phyloP scores from a whole-genome alignment of 257 asterid genomes.

The Solanum virginianum region DNA sequence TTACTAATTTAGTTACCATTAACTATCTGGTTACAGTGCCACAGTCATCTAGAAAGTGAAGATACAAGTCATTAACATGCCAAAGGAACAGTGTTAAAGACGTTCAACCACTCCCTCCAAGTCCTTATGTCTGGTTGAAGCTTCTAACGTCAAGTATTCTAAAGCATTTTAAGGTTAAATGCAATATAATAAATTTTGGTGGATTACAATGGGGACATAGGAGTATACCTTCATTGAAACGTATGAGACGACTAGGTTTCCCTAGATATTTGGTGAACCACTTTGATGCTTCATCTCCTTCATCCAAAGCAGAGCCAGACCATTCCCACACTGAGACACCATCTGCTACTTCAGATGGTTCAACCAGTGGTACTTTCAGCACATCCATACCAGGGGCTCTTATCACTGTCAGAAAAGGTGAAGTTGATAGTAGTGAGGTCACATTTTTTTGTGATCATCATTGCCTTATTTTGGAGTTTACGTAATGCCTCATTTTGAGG shows the following conservation, averaged over 20 bases:
- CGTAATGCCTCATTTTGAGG: background rate
- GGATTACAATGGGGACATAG: background rate
- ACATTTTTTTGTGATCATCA: background rate
- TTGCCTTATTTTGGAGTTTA: background rate
- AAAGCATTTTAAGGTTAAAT: background rate
- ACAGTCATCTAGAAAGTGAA: background rate
- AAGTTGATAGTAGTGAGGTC: background rate
- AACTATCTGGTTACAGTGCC: background rate
- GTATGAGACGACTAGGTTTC: slow-evolving; percentile 20
- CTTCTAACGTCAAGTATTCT: background rate
- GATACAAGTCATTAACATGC: background rate
- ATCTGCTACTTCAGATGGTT: slow-evolving; percentile 4
- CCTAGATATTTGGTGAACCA: slow-evolving; percentile 23
- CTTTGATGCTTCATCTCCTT: slow-evolving; percentile 18
- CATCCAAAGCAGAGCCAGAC: slow-evolving; percentile 28
- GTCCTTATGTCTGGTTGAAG: background rate
- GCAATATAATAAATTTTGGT: background rate
- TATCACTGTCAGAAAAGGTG: background rate
- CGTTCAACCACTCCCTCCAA: background rate
- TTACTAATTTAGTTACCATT: background rate
- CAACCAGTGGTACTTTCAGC: slow-evolving; percentile 9
- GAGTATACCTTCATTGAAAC: slow-evolving; percentile 24
- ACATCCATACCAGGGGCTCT: slow-evolving; percentile 17
- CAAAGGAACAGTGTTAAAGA: background rate
- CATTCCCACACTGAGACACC: slow-evolving; percentile 23